A percentile compares a stretch with the other conserved stretches of the same genome.
These are phyloP conservation scores for Peronospora farinosa DNA, from an alignment of 352 stramenopile genomes.

Conservation along the genomic window DNA sequence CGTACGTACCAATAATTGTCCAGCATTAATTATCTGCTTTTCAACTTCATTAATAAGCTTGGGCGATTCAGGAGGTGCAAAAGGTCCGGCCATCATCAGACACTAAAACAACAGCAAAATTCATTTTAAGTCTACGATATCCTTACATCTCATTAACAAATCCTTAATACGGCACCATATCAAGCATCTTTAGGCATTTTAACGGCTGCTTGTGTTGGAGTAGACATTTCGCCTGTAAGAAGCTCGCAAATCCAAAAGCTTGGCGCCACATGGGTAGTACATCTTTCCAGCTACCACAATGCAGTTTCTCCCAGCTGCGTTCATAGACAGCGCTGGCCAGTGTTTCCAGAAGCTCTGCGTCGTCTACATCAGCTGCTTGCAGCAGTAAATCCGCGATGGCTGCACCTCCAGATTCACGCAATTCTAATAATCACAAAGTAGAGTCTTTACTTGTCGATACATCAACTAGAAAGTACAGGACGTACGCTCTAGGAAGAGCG, in stretches of 20 bases:
- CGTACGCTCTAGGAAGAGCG: slow-evolving; percentile 28
- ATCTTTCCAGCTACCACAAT: slow-evolving; percentile 68
- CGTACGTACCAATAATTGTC: slow-evolving; percentile 7
- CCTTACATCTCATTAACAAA: not conserved
- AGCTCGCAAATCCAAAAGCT: slow-evolving; percentile 47
- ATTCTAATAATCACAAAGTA: slow-evolving; percentile 24
- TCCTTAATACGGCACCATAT: slow-evolving; percentile 38
- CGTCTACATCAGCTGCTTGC: slow-evolving; percentile 13
- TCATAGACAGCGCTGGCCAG: slow-evolving; percentile 40
- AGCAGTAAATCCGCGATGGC: slow-evolving; percentile 39
- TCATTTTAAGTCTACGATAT: not conserved
- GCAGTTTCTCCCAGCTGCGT: slow-evolving; percentile 64
- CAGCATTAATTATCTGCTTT: slow-evolving; percentile 9
- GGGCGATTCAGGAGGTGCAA: slow-evolving; percentile 39
- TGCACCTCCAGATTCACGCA: slow-evolving; percentile 38
- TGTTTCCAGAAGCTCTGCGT: slow-evolving; percentile 1
- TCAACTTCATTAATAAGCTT: slow-evolving; percentile 40
- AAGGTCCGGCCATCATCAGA: slow-evolving; percentile 70
- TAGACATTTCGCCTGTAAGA: slow-evolving; percentile 46
- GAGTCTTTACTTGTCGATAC: no score
- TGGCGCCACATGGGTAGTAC: slow-evolving; percentile 50
- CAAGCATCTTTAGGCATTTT: slow-evolving; percentile 42
- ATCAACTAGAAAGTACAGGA: not conserved
- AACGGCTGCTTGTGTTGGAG: slow-evolving; percentile 13
- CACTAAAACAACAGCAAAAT: slow-evolving; percentile 25